Conservation (phyloP, 768 basidiomycete genomes). For the Lactifluus volemus region DNA sequence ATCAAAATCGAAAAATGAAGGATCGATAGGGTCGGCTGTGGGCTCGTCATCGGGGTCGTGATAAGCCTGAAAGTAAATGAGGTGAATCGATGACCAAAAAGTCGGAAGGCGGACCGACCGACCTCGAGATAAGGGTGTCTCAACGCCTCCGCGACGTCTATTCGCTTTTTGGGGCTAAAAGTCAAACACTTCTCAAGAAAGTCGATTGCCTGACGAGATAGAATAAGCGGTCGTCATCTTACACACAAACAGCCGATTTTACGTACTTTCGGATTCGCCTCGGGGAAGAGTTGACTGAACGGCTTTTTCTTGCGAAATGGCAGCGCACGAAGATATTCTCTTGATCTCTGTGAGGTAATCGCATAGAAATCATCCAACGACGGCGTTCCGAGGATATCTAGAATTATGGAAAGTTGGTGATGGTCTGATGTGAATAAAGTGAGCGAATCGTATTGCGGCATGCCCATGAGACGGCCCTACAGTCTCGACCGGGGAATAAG, state of each 20-base stretch:
- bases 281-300: slow-evolving; percentile 62
- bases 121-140: slow-evolving; percentile 86
- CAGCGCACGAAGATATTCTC: slow-evolving; percentile 83
- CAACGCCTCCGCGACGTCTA: slow-evolving; percentile 82
- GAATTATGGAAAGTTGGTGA: slow-evolving; percentile 86
- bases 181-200: slow-evolving; percentile 74
- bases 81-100: not conserved
- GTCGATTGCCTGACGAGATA: slow-evolving; percentile 50
- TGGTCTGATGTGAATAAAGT: slow-evolving; percentile 52
- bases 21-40: slow-evolving; percentile 61
- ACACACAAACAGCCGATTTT: not conserved
- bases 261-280: slow-evolving; percentile 58
- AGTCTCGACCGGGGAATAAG: slow-evolving; percentile 91
- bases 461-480: slow-evolving; percentile 34
- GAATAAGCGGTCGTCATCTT: not conserved
- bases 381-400: slow-evolving; percentile 88
- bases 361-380: slow-evolving; percentile 93
- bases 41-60: slow-evolving; percentile 90
- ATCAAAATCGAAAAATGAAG: slow-evolving; percentile 80
- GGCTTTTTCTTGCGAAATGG: slow-evolving; percentile 78
- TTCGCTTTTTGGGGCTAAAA: slow-evolving; percentile 79
- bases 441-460: not conserved
- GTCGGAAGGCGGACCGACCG: slow-evolving; percentile 23
- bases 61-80: slow-evolving; percentile 47
- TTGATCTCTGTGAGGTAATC: slow-evolving; percentile 68